phyloP scores from a whole-genome alignment of 495 filamentous ascomycete species.

The Xylaria nigripes region DNA sequence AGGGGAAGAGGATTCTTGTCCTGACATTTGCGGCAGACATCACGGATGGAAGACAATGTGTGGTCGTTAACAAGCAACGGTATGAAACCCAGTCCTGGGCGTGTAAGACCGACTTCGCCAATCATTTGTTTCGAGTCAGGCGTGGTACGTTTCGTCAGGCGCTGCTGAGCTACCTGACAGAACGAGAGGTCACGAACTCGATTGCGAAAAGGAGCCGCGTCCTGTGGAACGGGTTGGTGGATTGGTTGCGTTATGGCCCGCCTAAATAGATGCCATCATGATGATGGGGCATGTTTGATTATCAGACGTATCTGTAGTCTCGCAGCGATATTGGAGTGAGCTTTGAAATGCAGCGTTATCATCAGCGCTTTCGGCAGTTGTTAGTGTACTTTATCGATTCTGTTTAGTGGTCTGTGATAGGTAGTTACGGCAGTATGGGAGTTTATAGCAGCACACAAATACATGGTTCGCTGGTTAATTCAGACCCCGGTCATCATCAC shows the following conservation, averaged over 20 bases:
- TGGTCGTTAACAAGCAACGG: not conserved
- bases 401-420: too few species aligned
- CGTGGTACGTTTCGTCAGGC: not conserved
- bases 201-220: not conserved
- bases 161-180: not conserved
- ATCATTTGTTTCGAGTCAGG: not conserved
- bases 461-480: too few species aligned
- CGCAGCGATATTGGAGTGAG: too few species aligned
- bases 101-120: not conserved
- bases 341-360: too few species aligned
- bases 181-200: not conserved
- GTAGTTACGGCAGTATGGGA: too few species aligned
- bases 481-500: too few species aligned
- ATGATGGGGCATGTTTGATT: too few species aligned
- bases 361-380: too few species aligned
- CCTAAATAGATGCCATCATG: not conserved
- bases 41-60: not conserved
- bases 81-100: not conserved
- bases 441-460: too few species aligned
- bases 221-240: not conserved
- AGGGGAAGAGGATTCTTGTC: not conserved
- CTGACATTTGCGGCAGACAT: constrained; percentile 1
- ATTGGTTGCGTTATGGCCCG: not conserved
- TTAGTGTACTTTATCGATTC: too few species aligned
- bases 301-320: too few species aligned